Evolutionary conservation across 768 basidiomycete genomes (phyloP), one percentile per base, ranked within the genome.

Genomic region (Daedaleopsis nitida): DNA sequence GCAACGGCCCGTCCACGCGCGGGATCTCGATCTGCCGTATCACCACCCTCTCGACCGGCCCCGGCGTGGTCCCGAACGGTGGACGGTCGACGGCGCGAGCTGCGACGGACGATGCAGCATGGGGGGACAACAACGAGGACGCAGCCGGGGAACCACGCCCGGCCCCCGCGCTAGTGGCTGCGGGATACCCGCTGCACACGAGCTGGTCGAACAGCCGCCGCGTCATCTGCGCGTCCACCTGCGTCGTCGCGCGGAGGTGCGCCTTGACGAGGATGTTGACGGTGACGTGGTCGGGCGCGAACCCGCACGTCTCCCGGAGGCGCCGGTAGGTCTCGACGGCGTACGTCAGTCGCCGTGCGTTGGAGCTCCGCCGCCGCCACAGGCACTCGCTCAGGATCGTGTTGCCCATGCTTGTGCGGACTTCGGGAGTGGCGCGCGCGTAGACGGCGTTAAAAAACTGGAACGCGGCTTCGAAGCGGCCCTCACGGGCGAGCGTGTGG

Each of bases 201-300:
- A 91, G 74, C 17, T 83, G 78, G 70, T 91, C 87, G 59, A 92
- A 90, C n/a, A 92, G 69, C 21, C 69, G 74, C 42, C 83, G 80
- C 48, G 90, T 70, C 57, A 76, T 77, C 17, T 57, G 44, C 5
- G 73, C 65, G 61, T 82, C 77, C 47, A 88, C 72, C 19, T 74
- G 75, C 0, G 68, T 62, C 35, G 73, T 75, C 83, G 86, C 88
- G 17, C 72, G 70, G 59, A 93, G 71, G 63, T 87, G 75, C 9
- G 79, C 81, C 69, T 86, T 86, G 61, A 91, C 60, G 47, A 92
- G 54, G 50, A 92, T 83, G 67, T 93, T 92, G 57, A 83, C 75
- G 5, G 92, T 92, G 42, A 88, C 76, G 11, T 86, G 79, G 69
- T 94, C 90, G 10, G 86, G 83, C 12, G 69, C 68, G 68, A 92